Base-by-base conservation (phyloP, 257 asterid species). In the Apocynum venetum region DNA sequence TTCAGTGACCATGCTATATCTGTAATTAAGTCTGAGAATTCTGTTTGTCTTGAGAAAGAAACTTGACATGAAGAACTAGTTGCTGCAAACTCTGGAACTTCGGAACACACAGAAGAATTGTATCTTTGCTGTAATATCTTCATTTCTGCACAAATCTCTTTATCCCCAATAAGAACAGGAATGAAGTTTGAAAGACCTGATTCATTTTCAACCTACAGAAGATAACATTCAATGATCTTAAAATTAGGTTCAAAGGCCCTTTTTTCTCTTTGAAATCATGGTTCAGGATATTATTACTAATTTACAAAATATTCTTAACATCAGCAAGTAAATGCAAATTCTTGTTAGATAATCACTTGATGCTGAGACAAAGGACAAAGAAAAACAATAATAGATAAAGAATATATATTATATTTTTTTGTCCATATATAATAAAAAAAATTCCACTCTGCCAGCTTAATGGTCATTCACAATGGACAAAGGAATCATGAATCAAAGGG, bases 141-240 rank as follows among this genome's bases (percentile, higher is more conserved):
- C 93, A 93, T 89, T 84, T 96, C 99, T 71, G 87, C 81, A 83
- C 98, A 93, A 55, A 89, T 87, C 82, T 89, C 94, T 85, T 81
- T 82, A 84, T 93, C 92, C 17, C 90, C 93, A n/a, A 96, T 71
- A 49, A 96, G 95, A 77, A 96, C 83, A 25, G 99, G 97, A 79
- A 96, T 86, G 86, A 96, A 96, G 88, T 96, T 96, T 75, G 99
- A 93, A 80, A 96, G 76, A 11, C 99, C 99, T 66, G 89, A 96
- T 84, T 90, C 92, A 84, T 96, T 96, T 86, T 96, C 99, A 64
- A 95, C 97, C 98, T 95, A 88, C 86, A 86, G 74, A 73, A 72
- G 78, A 69, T 71, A 53, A 36, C 7, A 44, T 51, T 67, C 57
- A 36, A 31, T 41, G 44, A 20, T 61, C 40, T 40, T 38, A 63